Evolutionary conservation across 1,284 basidiomycete species (phyloP), one percentile per base, ranked within the genome.

Genomic region (Thelephora terrestris): DNA sequence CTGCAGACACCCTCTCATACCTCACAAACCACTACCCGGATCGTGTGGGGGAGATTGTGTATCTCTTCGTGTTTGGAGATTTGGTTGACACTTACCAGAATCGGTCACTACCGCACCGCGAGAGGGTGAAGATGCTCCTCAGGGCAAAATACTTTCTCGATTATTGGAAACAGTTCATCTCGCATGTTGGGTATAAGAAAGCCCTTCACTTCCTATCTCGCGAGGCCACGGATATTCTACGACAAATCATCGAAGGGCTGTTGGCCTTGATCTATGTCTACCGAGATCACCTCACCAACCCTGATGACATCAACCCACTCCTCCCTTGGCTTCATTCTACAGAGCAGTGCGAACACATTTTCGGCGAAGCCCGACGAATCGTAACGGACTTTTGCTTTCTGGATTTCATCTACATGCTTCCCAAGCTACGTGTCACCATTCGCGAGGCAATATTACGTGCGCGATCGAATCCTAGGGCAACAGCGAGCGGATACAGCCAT

Each of bases 261-360:
- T 36, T 71, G 1, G 35, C 47, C 0, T 57, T 71, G 0, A 47
- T 71, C 4, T n/a, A 64, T 27, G 57, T 64, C 37, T 56, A 70
- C 50, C 63, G 64, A 1, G 57, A 67, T 23, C 54, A 61, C 43
- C 37, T 49, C 9, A 48, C 52, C 1, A n/a, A n/a, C n/a, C n/a
- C n/a, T n/a, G n/a, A n/a, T n/a, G 25, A 40, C 4, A 2, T 29
- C 1, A 45, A 47, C 12, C 69, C 69, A 0, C 56, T 72, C 0
- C 54, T 70, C 1, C 69, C 64, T 2, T 73, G 70, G 70, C 60
- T 71, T 7, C 60, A 66, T 50, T 67, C 65, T 10, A 71, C 59
- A 0, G 67, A 72, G 47, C 24, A 58, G 0, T 63, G 61, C n/a
- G n/a, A n/a, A n/a, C n/a, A n/a, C n/a, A n/a, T n/a, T n/a, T n/a